Conservation (phyloP, 2,329 filamentous ascomycete genomes). For the Hymenoscyphus repandus region DNA sequence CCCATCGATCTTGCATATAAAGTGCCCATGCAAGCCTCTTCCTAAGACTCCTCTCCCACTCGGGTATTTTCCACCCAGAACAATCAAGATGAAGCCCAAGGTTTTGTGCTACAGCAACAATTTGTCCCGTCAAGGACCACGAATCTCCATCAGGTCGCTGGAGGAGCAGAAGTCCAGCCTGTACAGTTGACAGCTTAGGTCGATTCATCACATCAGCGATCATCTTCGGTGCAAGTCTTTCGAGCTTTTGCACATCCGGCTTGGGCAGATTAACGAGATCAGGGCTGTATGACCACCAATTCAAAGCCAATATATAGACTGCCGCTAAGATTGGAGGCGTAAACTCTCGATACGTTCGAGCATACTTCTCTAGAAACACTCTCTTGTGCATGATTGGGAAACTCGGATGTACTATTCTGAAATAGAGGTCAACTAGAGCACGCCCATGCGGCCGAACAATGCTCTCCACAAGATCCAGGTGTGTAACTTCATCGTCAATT, state of each 20-base stretch:
- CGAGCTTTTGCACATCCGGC: constrained; percentile 69
- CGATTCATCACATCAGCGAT: constrained; percentile 73
- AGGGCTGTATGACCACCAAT: constrained; percentile 78
- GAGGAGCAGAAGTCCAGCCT: constrained; percentile 69
- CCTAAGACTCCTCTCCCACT: constrained; percentile 79
- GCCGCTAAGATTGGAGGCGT: constrained; percentile 67
- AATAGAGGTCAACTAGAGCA: constrained; percentile 25
- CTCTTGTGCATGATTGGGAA: constrained; percentile 51
- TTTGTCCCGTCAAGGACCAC: constrained; percentile 79
- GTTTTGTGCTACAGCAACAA: constrained; percentile 83
- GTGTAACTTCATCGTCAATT: constrained; percentile 24
- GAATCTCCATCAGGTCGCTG: constrained; percentile 73
- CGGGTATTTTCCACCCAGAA: constrained; percentile 77
- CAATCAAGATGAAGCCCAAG: constrained; percentile 87
- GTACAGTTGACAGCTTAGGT: constrained; percentile 76
- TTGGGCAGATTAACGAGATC: constrained; percentile 58
- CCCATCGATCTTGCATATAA: constrained; percentile 95
- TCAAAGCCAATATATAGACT: constrained; percentile 79
- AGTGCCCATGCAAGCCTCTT: constrained; percentile 86
- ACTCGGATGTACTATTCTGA: constrained; percentile 43
- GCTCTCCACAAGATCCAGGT: constrained; percentile 27
- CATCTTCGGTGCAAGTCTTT: constrained; percentile 67
- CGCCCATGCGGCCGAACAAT: constrained; percentile 25
- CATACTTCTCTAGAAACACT: constrained; percentile 57
- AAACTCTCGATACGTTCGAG: constrained; percentile 50